Conservation (phyloP, 2,329 filamentous ascomycete genomes). For the Alternaria sp. region DNA sequence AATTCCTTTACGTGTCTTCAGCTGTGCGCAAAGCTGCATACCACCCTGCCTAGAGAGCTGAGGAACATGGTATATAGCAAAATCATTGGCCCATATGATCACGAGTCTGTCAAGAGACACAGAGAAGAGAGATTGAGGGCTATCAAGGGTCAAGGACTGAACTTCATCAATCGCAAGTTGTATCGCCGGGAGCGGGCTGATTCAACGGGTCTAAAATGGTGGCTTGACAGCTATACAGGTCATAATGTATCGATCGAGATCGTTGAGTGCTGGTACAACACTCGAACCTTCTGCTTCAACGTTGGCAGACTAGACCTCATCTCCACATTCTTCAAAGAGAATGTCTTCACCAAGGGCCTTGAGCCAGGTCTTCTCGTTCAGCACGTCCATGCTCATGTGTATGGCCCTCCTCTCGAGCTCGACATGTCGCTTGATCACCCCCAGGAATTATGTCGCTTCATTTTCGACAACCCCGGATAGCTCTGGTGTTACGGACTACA, state of each 20-base stretch:
- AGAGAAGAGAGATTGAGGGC: background rate
- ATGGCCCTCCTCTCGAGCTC: background rate
- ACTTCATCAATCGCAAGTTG: background rate
- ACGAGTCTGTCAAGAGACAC: background rate
- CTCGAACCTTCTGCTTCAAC: background rate
- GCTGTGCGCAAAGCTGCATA: background rate
- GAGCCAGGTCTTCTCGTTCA: background rate
- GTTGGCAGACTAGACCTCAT: background rate
- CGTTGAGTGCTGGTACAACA: background rate
- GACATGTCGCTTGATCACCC: background rate
- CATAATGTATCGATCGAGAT: background rate
- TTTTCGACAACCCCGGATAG: background rate
- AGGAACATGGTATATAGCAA: background rate
- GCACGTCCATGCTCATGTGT: background rate
- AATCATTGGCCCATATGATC: background rate
- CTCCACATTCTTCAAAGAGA: background rate
- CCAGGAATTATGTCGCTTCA: background rate
- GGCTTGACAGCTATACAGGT: background rate
- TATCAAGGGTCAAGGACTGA: background rate
- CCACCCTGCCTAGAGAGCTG: background rate
- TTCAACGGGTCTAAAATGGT: background rate
- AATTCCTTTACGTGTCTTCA: background rate
- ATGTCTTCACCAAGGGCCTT: background rate
- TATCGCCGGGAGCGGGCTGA: background rate
- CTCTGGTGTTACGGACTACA: background rate